These are phyloP conservation scores for Tetradesmus obliquus DNA, from an alignment of 139 green algal species.

Conservation along the genomic window DNA sequence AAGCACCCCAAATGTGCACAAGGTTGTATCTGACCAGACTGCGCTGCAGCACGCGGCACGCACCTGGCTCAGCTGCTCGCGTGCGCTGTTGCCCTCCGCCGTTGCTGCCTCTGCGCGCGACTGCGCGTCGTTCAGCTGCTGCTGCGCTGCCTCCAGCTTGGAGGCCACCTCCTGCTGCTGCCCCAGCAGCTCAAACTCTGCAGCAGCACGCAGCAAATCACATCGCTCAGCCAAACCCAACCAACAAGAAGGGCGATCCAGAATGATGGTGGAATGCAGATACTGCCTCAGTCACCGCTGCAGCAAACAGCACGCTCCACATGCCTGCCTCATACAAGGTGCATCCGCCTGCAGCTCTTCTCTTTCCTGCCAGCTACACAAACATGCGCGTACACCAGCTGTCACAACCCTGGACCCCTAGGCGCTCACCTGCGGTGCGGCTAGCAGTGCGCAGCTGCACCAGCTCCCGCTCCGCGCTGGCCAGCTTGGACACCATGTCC, in stretches of 20 bases:
- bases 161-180: background rate
- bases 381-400: background rate
- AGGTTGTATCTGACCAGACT: too few relatives aligned
- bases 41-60: too few relatives aligned
- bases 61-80: conserved; percentile 14
- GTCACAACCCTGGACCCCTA: background rate
- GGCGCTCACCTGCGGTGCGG: background rate
- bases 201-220: background rate
- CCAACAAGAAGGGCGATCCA: too few relatives aligned
- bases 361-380: background rate
- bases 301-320: too few relatives aligned
- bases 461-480: conserved; percentile 27
- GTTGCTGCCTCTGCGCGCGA: background rate
- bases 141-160: conserved; percentile 46
- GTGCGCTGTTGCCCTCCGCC: background rate
- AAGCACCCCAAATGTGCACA: too few relatives aligned
- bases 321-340: too few relatives aligned
- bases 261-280: too few relatives aligned
- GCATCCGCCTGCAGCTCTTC: background rate
- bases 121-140: conserved; percentile 38
- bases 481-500: conserved; percentile 7
- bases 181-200: conserved; percentile 41
- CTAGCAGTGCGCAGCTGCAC: background rate
- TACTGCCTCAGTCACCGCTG: too few relatives aligned
- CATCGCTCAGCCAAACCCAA: too few relatives aligned